Evolutionary conservation across 129 eudicot species (phyloP), one percentile per base, ranked within the genome.

Genomic region (Helichrysum umbraculigerum): DNA sequence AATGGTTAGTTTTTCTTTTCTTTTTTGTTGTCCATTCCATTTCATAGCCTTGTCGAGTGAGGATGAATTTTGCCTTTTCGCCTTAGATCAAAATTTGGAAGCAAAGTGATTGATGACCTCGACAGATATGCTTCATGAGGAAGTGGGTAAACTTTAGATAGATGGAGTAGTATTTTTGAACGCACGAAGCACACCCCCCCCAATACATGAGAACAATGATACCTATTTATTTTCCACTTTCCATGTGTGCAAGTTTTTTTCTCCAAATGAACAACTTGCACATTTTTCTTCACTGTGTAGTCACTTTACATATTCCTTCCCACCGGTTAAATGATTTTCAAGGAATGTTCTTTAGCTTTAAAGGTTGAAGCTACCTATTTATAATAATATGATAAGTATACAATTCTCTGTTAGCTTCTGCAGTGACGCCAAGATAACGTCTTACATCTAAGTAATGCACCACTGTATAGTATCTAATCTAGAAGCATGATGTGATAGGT

Each of bases 141-240:
- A 61, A 61, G 10, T 12, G 67, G 34, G 67, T 21, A 61, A 61
- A 61, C 67, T 61, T 61, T 32, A 25, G 67, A 61, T 61, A 22
- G 67, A 7, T 8, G n/a, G 37, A 61, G 67, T 61, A 61, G 28
- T 25, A 21, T 25, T 25, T 8, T 7, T 59, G 35, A 61, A 61
- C 21, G 28, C 28, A 25, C 28, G 28, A 25, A 0, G 28, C 28
- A 25, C 1, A 25, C 28, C 0, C 34, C 34, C 3, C 34, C 34
- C 34, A 32, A 32, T 32, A 32, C 34, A 32, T 2, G 34, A 32
- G 34, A 32, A 52, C 59, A 19, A 17, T 4, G 28, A 57, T 57
- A 57, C 62, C 5, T 57, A 19, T 57, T 0, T 57, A 56, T 56
- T 6, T 56, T 12, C 6, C 62, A 0, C 22, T 19, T 19, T 6